Percentiles rank a stretch among this genome's conserved stretches.
These are phyloP conservation scores for Hemileccinum impolitum DNA, from an alignment of 768 basidiomycete genomes.

Conservation along the genomic window DNA sequence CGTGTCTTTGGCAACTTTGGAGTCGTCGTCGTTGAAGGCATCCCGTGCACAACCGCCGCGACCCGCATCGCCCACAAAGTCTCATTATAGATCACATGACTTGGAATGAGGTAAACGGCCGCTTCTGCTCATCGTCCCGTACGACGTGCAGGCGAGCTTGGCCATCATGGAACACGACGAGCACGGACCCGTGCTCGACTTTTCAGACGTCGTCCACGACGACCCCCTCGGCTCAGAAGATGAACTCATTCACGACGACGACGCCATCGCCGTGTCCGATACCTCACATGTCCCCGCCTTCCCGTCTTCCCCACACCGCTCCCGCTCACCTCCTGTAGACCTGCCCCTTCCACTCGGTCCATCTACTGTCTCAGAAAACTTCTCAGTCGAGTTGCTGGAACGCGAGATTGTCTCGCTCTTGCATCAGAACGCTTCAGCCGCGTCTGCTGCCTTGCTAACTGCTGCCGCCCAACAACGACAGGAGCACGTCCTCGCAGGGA, in stretches of 20 bases:
- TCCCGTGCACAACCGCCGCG: no score
- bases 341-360: conserved; percentile 36
- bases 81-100: conserved; percentile 20
- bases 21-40: conserved; percentile 15
- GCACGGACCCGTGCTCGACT: conserved; percentile 59
- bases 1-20: conserved; percentile 56
- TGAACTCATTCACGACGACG: conserved; percentile 31
- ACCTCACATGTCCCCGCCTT: conserved; percentile 31
- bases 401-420: conserved; percentile 73
- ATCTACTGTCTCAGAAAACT: conserved; percentile 44
- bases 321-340: conserved; percentile 23
- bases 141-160: conserved; percentile 20
- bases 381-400: conserved; percentile 72
- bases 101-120: conserved; percentile 26
- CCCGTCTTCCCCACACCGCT: conserved; percentile 12
- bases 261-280: conserved; percentile 30
- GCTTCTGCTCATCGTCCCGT: conserved; percentile 18
- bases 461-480: conserved; percentile 71
- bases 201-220: conserved; percentile 85
- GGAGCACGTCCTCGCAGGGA: conserved; percentile 37
- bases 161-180: conserved; percentile 55
- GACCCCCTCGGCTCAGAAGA: conserved; percentile 64
- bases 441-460: conserved; percentile 58
- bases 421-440: conserved; percentile 70
- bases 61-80: no score